Conservation (phyloP, 139 green algal species). For the Coccomyxa sp. region DNA sequence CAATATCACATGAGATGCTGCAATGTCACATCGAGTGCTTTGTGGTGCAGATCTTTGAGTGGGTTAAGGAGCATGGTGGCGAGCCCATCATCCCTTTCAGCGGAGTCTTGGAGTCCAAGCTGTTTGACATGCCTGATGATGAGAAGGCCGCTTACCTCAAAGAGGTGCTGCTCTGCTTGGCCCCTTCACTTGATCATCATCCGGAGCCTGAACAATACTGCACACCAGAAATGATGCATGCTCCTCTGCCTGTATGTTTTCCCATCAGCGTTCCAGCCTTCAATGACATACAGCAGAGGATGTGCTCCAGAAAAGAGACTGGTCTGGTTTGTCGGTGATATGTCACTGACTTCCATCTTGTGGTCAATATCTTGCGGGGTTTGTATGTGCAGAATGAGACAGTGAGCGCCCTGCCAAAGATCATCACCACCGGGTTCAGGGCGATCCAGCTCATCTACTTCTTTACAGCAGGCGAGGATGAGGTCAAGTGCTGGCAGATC, state of each 20-base stretch:
- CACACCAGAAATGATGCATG: background rate
- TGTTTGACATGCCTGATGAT: conserved; percentile 86
- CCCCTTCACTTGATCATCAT: background rate
- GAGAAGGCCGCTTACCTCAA: conserved; percentile 73
- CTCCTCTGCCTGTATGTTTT: background rate
- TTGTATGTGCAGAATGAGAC: conserved; percentile 21
- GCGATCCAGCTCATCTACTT: conserved; percentile 97
- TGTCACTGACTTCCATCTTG: background rate
- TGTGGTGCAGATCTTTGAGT: conserved; percentile 68
- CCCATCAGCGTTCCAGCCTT: too few species aligned
- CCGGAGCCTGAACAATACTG: too few species aligned
- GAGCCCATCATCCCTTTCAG: conserved; percentile 95
- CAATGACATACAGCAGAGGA: too few species aligned
- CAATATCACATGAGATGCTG: background rate
- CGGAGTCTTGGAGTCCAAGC: conserved; percentile 78
- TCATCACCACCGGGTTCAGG: conserved; percentile 94
- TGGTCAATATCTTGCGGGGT: background rate
- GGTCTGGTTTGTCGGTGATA: too few species aligned
- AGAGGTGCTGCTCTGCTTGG: conserved; percentile 26
- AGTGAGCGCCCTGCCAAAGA: conserved; percentile 80
- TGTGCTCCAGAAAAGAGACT: too few species aligned
- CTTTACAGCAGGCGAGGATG: conserved; percentile 95
- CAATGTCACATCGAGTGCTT: background rate
- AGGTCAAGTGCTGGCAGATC: conserved; percentile 97
- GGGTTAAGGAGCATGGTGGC: conserved; percentile 80